These are phyloP conservation scores for Phytophthora cryptogea DNA, from an alignment of 352 stramenopile species.

Conservation along the genomic window DNA sequence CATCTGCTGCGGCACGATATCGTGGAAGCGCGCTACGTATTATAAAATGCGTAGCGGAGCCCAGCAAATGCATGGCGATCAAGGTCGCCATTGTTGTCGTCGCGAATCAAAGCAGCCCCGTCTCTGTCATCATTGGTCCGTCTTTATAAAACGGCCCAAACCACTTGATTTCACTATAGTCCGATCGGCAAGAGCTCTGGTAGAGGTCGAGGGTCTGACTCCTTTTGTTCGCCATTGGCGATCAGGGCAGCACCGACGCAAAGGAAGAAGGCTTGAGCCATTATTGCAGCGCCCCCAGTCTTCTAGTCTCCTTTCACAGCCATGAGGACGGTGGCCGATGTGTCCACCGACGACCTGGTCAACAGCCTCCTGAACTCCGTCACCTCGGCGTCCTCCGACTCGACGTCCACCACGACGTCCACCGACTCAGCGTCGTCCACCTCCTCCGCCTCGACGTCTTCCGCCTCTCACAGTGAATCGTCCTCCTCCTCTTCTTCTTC, in stretches of 20 bases:
- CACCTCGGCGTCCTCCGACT: slow-evolving; percentile 18
- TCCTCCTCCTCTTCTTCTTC: slow-evolving; percentile 7
- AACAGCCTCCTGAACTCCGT: slow-evolving; percentile 48
- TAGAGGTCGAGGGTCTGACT: slow-evolving; percentile 25
- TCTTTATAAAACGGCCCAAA: slow-evolving; percentile 15
- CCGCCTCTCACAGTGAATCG: slow-evolving; percentile 1
- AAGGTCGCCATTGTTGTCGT: not conserved
- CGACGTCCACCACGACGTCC: slow-evolving; percentile 6
- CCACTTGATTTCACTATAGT: slow-evolving; percentile 16
- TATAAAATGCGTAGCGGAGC: not conserved
- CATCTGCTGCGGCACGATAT: too few relatives aligned
- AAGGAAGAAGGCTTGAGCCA: not conserved
- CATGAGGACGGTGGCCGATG: slow-evolving; percentile 30
- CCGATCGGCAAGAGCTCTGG: slow-evolving; percentile 7
- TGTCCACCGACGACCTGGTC: slow-evolving; percentile 49
- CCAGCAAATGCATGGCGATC: slow-evolving; percentile 1
- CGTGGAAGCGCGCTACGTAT: too few relatives aligned
- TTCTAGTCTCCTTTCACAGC: slow-evolving; percentile 1
- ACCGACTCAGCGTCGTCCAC: slow-evolving; percentile 12
- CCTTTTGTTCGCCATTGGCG: slow-evolving; percentile 26
- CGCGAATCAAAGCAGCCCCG: not conserved
- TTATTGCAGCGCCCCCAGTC: not conserved
- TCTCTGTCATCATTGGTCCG: not conserved
- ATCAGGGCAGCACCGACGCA: slow-evolving; percentile 7
- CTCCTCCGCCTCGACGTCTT: not conserved